Base-by-base conservation (phyloP, 129 eudicot genomes). In the Oenanthe sinensis region DNA sequence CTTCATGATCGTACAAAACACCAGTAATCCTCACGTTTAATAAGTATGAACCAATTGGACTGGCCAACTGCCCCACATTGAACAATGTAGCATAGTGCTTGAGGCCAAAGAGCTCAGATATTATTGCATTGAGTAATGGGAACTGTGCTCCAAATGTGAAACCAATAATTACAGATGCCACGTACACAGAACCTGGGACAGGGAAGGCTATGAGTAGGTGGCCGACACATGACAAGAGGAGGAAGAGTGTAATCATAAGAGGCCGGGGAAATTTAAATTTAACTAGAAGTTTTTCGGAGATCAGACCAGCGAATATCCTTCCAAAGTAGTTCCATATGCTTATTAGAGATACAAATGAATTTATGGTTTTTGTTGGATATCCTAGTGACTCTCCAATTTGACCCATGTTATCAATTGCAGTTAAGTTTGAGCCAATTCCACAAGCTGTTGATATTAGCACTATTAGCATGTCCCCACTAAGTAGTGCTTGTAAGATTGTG, bases 391-490 rank as follows among this genome's bases (percentile, higher is more conserved):
- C 74, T 69, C 46, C 74, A 69, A 69, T 69, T 69, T 69, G 74
- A 36, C 74, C 74, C 44, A 69, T 36, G 46, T 69, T 69, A 39
- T 69, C 74, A 37, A 69, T 69, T 36, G 74, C 74, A 15, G 73
- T 33, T 17, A 68, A 68, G 73, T 68, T 68, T 68, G 73, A 68
- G 73, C 73, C 73, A 68, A 68, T 68, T 36, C 73, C 73, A 36
- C 73, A 68, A 33, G n/a, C n/a, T 68, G 73, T 68, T 16, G 73
- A 68, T 16, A 68, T 37, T 68, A 68, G 44, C 20, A 68, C 43
- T 10, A 68, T 36, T 68, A 68, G 73, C 73, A 33, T 69, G 74
- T 69, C 74, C 44, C 16, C n/a, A 17, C 46, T 69, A 37, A 69
- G 44, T 69, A 69, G 44, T 36, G 46, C 46, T 69, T 69, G 74